These are phyloP conservation scores for Fraxinus platypoda DNA, from an alignment of 305 asterid species.

Conservation along the genomic window DNA sequence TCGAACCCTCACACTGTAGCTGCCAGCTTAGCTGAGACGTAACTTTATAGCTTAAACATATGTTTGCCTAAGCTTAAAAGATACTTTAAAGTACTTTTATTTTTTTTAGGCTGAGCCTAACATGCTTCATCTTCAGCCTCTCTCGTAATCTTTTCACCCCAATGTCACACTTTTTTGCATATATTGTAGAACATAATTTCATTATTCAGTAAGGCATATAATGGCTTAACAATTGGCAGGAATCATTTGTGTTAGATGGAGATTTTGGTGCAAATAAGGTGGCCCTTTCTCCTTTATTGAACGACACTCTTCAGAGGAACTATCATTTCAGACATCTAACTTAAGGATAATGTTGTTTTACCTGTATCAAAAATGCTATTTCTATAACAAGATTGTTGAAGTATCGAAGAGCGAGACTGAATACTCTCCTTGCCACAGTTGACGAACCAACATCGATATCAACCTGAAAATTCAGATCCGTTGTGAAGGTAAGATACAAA, in stretches of 20 bases:
- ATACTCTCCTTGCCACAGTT: conserved; percentile 68
- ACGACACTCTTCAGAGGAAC: neutral
- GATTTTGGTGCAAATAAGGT: neutral
- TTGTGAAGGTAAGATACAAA: neutral
- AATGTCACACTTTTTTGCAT: neutral
- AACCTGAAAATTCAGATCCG: conserved; percentile 37
- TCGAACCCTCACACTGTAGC: no score
- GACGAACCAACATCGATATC: conserved; percentile 71
- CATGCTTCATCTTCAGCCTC: neutral
- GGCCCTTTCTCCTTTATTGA: neutral
- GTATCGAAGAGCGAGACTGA: conserved; percentile 63
- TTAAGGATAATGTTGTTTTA: conserved; percentile 20
- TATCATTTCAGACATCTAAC: neutral
- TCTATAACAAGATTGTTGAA: conserved; percentile 65
- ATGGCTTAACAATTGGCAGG: neutral
- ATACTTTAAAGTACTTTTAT: neutral
- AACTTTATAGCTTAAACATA: neutral
- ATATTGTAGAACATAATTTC: neutral
- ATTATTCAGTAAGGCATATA: neutral
- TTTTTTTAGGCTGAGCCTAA: neutral
- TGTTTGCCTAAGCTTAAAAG: neutral
- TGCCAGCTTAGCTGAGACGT: no score
- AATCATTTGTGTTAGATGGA: neutral
- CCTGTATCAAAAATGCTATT: conserved; percentile 78
- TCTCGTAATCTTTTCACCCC: neutral